Evolutionary conservation across 768 basidiomycete genomes (phyloP), one percentile per base, ranked within the genome.

Genomic region (Pleurotus tuber-regium): DNA sequence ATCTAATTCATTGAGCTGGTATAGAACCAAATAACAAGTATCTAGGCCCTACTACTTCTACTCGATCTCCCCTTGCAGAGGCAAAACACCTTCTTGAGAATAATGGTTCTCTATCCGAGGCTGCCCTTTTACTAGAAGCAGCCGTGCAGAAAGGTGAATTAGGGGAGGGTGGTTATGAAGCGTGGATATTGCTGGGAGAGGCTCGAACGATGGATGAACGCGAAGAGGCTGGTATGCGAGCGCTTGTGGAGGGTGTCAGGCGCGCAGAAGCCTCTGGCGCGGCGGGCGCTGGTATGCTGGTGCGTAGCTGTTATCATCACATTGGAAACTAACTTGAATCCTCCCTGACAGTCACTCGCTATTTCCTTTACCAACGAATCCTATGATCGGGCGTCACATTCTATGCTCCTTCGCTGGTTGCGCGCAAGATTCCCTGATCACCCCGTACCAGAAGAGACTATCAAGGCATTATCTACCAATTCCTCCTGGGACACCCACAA

Each of bases 281-380:
- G n/a, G 63, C 74, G 4, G 87, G 87, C 16, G 76, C 72, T 33
- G 90, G 90, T 47, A 89, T 87, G 84, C 66, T 91, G 60, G 89
- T 89, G 67, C 51, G 84, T 71, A 16, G 24, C 23, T 18, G 24
- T 43, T 26, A 33, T 39, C 41, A 23, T 25, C 46, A 38, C n/a
- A 30, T 36, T 24, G 19, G 14, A 23, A 11, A 14, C 18, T 24
- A 19, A 7, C 31, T 25, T 35, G 12, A 63, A 26, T 29, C 18
- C 10, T 7, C 43, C 23, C 28, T 30, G 28, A 16, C 33, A 98
- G 95, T 93, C 93, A 4, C 80, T 98, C 28, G 94, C 96, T 1
- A 93, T 98, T 56, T 93, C 92, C 7, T 98, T 91, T 66, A 96
- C 95, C 26, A 99, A 98, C 61, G 96, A 98, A 69, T 82, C 83